Percentiles rank a stretch among this genome's conserved stretches.
Evolutionary conservation across 2,329 filamentous ascomycete genomes (phyloP).

Genomic region (Alternaria panax): DNA sequence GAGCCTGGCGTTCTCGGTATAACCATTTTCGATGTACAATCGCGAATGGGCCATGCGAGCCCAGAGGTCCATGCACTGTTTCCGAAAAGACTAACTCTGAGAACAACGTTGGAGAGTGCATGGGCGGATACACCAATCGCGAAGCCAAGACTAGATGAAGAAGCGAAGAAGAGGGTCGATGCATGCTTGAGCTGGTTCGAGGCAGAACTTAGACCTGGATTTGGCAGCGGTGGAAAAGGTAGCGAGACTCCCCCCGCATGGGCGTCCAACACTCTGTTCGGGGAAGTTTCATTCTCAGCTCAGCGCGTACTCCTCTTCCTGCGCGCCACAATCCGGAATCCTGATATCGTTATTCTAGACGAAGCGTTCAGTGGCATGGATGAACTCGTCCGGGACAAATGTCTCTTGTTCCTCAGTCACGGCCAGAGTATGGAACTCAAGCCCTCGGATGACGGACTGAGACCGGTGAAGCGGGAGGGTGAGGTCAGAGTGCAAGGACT

Average conservation of each 20-base stretch:
- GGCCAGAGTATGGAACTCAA: constrained; percentile 51
- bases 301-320: constrained; percentile 88
- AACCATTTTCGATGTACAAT: constrained; percentile 91
- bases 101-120: constrained; percentile 80
- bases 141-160: constrained; percentile 68
- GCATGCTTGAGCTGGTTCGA: constrained; percentile 79
- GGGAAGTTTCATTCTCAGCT: constrained; percentile 77
- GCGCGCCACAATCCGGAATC: constrained; percentile 54
- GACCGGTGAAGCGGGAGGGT: constrained; percentile 57
- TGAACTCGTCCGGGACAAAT: constrained; percentile 77
- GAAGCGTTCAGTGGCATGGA: constrained; percentile 62
- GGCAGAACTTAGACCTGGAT: constrained; percentile 71
- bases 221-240: constrained; percentile 10
- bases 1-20: constrained; percentile 75
- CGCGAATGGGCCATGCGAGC: constrained; percentile 88
- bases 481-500: constrained; percentile 67
- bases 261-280: constrained; percentile 73
- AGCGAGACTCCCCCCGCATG: constrained; percentile 60
- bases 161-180: constrained; percentile 68
- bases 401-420: constrained; percentile 75
- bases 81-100: constrained; percentile 76
- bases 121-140: constrained; percentile 88
- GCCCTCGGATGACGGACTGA: constrained; percentile 43
- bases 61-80: constrained; percentile 95
- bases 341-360: constrained; percentile 60